A percentile compares a stretch with the other conserved stretches of the same genome.
These are phyloP conservation scores for Cutaneotrichosporon sp. DNA, from an alignment of 1,284 basidiomycete genomes.

Conservation along the genomic window DNA sequence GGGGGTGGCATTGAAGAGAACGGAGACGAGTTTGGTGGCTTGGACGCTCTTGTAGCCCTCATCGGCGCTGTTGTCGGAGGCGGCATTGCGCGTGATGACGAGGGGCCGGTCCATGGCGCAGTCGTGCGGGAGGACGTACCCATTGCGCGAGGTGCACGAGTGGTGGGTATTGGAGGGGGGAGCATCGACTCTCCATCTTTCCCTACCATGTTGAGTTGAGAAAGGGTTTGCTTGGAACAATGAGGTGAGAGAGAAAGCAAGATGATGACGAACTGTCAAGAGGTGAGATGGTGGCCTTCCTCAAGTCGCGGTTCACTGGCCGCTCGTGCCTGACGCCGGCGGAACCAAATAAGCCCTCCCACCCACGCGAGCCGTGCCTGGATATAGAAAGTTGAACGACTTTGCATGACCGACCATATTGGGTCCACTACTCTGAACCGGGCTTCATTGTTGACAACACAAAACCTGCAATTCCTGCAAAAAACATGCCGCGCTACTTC, in stretches of 20 bases:
- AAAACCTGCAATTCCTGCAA: background rate
- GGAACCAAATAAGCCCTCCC: background rate
- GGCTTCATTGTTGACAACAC: background rate
- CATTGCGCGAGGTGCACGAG: too few species aligned
- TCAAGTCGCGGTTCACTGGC: too few species aligned
- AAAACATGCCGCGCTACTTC: constrained; percentile 54
- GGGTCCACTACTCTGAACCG: too few species aligned
- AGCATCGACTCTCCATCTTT: background rate
- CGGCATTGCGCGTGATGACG: background rate
- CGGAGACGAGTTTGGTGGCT: background rate
- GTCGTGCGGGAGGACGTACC: too few species aligned
- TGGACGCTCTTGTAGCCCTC: background rate
- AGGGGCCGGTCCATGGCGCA: background rate
- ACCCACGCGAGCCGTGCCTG: background rate
- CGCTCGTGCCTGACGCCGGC: too few species aligned
- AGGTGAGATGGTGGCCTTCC: too few species aligned
- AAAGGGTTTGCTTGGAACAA: background rate
- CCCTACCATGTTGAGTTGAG: background rate
- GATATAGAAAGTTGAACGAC: too few species aligned
- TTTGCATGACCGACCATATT: too few species aligned
- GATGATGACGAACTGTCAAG: too few species aligned
- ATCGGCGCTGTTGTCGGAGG: background rate
- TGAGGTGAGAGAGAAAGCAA: too few species aligned
- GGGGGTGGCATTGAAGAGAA: background rate
- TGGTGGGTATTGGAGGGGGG: background rate